Base-by-base conservation (phyloP, 2,329 filamentous ascomycete species). In the Hymenotorrendiella dingleyae region DNA sequence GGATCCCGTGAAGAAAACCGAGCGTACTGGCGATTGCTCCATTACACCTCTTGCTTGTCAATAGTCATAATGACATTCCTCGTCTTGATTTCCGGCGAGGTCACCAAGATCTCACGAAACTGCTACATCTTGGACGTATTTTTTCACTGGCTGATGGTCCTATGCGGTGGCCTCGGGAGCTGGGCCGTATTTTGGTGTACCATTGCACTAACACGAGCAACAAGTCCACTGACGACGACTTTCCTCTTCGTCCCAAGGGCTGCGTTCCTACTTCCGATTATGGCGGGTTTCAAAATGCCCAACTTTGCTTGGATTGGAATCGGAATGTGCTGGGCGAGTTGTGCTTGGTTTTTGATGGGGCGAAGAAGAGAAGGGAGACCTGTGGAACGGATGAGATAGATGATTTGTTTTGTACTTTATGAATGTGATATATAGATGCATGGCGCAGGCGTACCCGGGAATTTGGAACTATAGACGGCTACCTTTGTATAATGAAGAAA, bases 121-220 rank as follows among this genome's bases (percentile, higher is more conserved):
- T 73, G 73, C 42, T 73, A 74, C 41, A 70, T 74, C 57, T 64
- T 76, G 9, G 72, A 76, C 44, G 69, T 74, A 1, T 70, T 71
- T 2, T 76, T 71, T 56, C 74, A 74, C 60, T 76, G 72, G 72
- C 59, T 75, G 30, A 69, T 75, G 64, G 67, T 70, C 28, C 52
- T 68, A 4, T 70, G 70, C 42, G 70, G 69, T 3, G 69, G 69
- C 2, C 55, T 71, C 6, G 69, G 68, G 3, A 66, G 62, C 0
- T 72, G 67, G 58, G 65, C 69, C 4, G 67, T 73, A 4, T 74
- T 75, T 46, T 63, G 62, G 3, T 60, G 64, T n/a, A 71, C 67
- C 2, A 58, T 74, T 37, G 56, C 73, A 12, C 58, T 75, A 26
- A 66, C 71, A 14, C 67, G 71, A 47, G 66, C 69, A 2, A 75